A percentile compares a stretch with the other conserved stretches of the same genome.
These are phyloP conservation scores for Neurospora sp. DNA, from an alignment of 2,329 filamentous ascomycete genomes.

Conservation along the genomic window DNA sequence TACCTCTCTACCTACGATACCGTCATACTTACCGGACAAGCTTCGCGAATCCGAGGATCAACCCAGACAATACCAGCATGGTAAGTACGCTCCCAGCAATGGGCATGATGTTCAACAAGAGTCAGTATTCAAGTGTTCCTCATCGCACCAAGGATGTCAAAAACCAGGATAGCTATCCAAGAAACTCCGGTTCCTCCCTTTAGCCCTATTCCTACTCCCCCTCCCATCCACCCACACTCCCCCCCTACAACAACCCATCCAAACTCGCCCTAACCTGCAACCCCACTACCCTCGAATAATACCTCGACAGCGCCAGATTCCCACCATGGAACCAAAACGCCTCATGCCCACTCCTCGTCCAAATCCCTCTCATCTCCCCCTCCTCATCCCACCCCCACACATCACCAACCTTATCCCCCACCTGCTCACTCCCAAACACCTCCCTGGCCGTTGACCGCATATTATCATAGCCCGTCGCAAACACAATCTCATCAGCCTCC, in stretches of 20 bases:
- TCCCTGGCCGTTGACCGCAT: slow-evolving; percentile 55
- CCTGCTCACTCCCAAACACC: slow-evolving; percentile 47
- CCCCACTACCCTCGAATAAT: slow-evolving; percentile 46
- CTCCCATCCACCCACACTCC: not conserved
- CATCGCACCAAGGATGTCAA: not conserved
- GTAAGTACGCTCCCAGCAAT: not conserved
- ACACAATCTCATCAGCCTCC: slow-evolving; percentile 52
- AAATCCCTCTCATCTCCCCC: slow-evolving; percentile 47
- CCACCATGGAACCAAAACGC: slow-evolving; percentile 60
- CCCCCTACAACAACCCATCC: slow-evolving; percentile 16
- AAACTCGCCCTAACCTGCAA: slow-evolving; percentile 41
- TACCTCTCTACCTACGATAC: too few species aligned
- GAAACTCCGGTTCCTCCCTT: not conserved
- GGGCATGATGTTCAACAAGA: not conserved
- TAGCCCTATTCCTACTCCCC: not conserved
- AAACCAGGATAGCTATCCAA: not conserved
- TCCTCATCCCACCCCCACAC: slow-evolving; percentile 54
- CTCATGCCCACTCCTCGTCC: slow-evolving; percentile 50
- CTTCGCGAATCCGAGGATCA: too few species aligned
- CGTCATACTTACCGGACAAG: too few species aligned
- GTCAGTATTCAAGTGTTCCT: not conserved
- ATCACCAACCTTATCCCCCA: slow-evolving; percentile 48
- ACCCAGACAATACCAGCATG: too few species aligned
- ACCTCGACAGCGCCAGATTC: slow-evolving; percentile 52
- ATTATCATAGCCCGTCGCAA: slow-evolving; percentile 58